These are phyloP conservation scores for Thinopyrum elongatum DNA, from an alignment of 176 grass and related monocot genomes.

Conservation along the genomic window DNA sequence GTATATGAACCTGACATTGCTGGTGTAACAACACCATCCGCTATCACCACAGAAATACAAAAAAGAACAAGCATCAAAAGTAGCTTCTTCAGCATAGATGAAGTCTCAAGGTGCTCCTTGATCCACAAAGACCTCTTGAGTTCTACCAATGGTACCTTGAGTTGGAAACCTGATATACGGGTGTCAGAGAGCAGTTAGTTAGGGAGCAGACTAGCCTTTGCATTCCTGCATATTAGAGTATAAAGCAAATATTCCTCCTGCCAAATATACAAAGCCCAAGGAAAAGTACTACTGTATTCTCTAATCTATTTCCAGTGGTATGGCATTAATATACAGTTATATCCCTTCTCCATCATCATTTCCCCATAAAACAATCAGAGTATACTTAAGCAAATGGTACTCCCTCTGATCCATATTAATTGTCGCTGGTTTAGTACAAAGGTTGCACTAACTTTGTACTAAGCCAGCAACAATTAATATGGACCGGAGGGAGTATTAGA, in stretches of 20 bases:
- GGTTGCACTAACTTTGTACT: too few relatives aligned
- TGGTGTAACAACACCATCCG: constrained; percentile 81
- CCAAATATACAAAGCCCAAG: too few relatives aligned
- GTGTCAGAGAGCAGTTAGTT: too few relatives aligned
- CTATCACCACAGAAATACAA: constrained; percentile 90
- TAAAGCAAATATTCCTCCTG: too few relatives aligned
- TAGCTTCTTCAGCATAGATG: constrained; percentile 74
- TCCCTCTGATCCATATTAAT: too few relatives aligned
- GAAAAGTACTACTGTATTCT: too few relatives aligned
- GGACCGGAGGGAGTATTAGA: constrained; percentile 85
- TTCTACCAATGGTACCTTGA: too few relatives aligned
- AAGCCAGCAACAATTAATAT: too few relatives aligned
- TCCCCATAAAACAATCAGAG: constrained; percentile 82
- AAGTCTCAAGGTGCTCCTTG: constrained; percentile 84
- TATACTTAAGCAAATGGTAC: constrained; percentile 93
- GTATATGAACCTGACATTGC: constrained; percentile 82
- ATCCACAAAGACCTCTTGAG: constrained; percentile 47
- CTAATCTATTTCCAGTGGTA: neutral
- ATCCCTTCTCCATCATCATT: constrained; percentile 98
- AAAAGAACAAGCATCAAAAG: constrained; percentile 94
- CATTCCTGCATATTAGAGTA: too few relatives aligned
- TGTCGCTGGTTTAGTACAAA: too few relatives aligned
- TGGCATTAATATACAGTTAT: constrained; percentile 22
- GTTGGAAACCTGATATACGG: too few relatives aligned
- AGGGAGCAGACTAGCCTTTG: too few relatives aligned